phyloP scores from a whole-genome alignment of 2,329 filamentous ascomycete genomes.

The Ophiostoma perfectum region DNA sequence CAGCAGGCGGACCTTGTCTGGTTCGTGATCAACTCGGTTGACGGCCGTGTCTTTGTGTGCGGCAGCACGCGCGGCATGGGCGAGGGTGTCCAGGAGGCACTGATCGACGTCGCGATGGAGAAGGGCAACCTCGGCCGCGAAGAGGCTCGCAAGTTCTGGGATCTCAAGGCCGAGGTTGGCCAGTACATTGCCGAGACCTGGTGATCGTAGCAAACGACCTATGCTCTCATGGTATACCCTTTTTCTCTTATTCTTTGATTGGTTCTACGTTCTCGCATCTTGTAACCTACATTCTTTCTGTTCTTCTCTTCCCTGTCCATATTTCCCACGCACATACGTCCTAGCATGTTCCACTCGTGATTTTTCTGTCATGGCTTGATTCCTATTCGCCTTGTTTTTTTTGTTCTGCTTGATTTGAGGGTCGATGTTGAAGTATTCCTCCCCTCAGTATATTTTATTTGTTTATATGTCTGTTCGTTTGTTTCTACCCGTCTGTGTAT shows the following conservation, averaged over 20 bases:
- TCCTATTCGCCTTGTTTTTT: background rate
- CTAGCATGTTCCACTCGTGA: background rate
- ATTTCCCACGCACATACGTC: background rate
- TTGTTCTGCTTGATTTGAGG: background rate
- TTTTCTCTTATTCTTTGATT: background rate
- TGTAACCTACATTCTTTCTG: background rate
- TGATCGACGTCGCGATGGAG: slow-evolving; percentile 85
- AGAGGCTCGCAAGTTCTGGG: slow-evolving; percentile 84
- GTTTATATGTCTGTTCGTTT: background rate
- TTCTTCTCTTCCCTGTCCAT: slow-evolving; percentile 9
- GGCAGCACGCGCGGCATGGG: slow-evolving; percentile 96
- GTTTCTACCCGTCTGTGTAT: background rate
- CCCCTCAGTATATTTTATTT: background rate
- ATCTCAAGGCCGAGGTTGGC: slow-evolving; percentile 81
- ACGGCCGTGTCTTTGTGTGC: slow-evolving; percentile 93
- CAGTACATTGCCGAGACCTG: slow-evolving; percentile 90
- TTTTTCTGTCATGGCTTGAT: background rate
- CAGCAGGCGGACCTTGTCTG: slow-evolving; percentile 94
- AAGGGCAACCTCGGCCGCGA: slow-evolving; percentile 82
- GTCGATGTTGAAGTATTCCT: background rate
- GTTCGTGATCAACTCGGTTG: slow-evolving; percentile 95
- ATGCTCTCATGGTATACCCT: too few relatives aligned
- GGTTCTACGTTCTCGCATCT: background rate
- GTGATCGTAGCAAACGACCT: slow-evolving; percentile 35
- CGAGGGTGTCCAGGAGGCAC: slow-evolving; percentile 82